Conservation (phyloP, 768 basidiomycete genomes). For the Lactarius psammicola region DNA sequence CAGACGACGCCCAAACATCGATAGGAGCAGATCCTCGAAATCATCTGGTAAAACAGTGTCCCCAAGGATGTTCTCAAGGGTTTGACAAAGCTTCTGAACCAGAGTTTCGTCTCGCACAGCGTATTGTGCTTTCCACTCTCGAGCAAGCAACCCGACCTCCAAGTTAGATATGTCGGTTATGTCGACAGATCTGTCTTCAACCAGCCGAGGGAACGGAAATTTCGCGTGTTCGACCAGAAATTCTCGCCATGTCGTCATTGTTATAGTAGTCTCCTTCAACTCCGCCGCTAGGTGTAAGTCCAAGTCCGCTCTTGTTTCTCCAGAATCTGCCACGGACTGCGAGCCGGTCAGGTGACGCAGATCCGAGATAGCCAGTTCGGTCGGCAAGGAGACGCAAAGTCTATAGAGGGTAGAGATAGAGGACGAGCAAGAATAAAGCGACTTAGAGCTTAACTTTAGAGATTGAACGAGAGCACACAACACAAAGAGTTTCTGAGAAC, state of each 20-base stretch:
- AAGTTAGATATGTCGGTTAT: neutral
- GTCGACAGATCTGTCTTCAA: neutral
- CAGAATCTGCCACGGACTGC: too few relatives aligned
- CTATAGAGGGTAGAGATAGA: too few relatives aligned
- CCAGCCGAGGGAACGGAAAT: neutral
- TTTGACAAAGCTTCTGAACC: neutral
- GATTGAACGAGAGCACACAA: too few relatives aligned
- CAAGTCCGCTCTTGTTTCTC: too few relatives aligned
- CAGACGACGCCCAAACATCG: neutral
- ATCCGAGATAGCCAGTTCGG: too few relatives aligned
- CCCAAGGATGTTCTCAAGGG: neutral
- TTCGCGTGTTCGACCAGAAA: constrained; percentile 3
- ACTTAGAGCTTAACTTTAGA: too few relatives aligned
- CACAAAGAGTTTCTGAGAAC: too few relatives aligned
- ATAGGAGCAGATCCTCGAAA: neutral
- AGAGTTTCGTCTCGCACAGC: neutral
- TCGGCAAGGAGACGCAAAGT: too few relatives aligned
- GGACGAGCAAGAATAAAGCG: too few relatives aligned
- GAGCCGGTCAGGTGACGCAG: too few relatives aligned
- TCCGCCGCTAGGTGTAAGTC: too few relatives aligned
- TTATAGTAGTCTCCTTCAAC: neutral
- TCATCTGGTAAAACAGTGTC: neutral
- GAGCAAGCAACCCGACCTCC: neutral
- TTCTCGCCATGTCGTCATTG: neutral
- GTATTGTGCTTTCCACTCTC: neutral